Percentiles rank a stretch among this genome's conserved stretches.
Conservation (phyloP, 331 rosid genomes). For the Rhamnella rubrinervis region DNA sequence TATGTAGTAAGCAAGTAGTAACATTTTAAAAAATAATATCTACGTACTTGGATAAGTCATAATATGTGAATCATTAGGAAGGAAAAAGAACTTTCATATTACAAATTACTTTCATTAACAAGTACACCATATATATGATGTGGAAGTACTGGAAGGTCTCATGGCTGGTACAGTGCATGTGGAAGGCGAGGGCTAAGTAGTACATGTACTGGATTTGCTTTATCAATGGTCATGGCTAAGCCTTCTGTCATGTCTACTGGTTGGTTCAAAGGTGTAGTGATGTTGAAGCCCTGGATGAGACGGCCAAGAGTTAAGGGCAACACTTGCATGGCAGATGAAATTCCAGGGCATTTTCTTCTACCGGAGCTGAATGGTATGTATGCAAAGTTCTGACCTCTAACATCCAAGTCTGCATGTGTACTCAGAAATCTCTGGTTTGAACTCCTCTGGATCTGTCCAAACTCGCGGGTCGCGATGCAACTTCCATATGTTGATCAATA, state of each 20-base stretch:
- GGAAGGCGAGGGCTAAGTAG: constrained; percentile 41
- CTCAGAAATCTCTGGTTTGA: constrained; percentile 47
- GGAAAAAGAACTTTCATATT: no score
- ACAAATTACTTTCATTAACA: no score
- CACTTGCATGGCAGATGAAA: constrained; percentile 37
- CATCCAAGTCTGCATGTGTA: constrained; percentile 4
- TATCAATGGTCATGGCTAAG: constrained; percentile 40
- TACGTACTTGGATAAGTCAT: no score
- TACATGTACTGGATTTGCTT: constrained; percentile 20
- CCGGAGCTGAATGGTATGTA: constrained; percentile 44
- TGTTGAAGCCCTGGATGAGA: constrained; percentile 53
- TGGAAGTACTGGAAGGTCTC: no score
- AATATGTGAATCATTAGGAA: no score
- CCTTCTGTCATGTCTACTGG: constrained; percentile 50
- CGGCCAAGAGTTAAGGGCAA: constrained; percentile 39
- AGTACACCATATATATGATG: no score
- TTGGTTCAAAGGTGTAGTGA: background rate
- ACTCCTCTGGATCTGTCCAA: constrained; percentile 45
- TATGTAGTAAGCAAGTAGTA: no score
- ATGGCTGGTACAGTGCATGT: constrained; percentile 18
- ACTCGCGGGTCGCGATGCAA: constrained; percentile 44
- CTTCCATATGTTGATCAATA: constrained; percentile 45
- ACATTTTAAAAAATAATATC: no score
- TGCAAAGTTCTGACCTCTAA: constrained; percentile 24
- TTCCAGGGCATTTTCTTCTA: constrained; percentile 51